Evolutionary conservation across 73 alveolate species (phyloP), one percentile per base, ranked within the genome.

Genomic region (Paramecium sonneborni): DNA sequence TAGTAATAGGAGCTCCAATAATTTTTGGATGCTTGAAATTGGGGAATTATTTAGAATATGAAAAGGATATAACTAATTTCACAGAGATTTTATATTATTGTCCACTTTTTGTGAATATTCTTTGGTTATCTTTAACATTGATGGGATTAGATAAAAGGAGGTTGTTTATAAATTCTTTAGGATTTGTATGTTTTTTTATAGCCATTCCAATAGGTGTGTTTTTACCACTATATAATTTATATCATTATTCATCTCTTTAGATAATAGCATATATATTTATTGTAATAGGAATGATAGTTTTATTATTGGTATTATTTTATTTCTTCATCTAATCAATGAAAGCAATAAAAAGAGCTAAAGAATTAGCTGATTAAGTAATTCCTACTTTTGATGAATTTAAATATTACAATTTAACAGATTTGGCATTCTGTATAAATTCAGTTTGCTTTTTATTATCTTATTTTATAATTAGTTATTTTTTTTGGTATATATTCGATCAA

Each of bases 191-290:
- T 44, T 79, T 30, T 44, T 79, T 79, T 15, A 24, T 79, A 1
- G 90, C 90, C n/a, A 23, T 79, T 43, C 90, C 90, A 10, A 43
- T 79, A 12, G 90, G 90, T n/a, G 90, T 79, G 18, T 43, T 79
- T 10, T 44, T 43, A 24, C 90, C 90, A 8, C 72, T 79, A 0
- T 79, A 79, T 41, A 43, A 79, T 46, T 37, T 41, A 8, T 38
- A 32, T 79, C 24, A 44, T 9, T 38, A 79, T 14, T 38, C 55
- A n/a, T 57, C 76, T 10, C 6, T 79, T 20, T 44, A 23, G n/a
- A 24, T 41, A 24, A 26, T 26, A 20, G 32, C 41, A n/a, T 79
- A 79, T 18, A 15, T 79, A 20, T 23, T 39, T 15, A 34, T 79
- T 1, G 90, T 28, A 3, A 79, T 79, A 43, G 69, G 69, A 18